phyloP scores from a whole-genome alignment of 352 stramenopile genomes.

The Globisporangium acanthophoron region DNA sequence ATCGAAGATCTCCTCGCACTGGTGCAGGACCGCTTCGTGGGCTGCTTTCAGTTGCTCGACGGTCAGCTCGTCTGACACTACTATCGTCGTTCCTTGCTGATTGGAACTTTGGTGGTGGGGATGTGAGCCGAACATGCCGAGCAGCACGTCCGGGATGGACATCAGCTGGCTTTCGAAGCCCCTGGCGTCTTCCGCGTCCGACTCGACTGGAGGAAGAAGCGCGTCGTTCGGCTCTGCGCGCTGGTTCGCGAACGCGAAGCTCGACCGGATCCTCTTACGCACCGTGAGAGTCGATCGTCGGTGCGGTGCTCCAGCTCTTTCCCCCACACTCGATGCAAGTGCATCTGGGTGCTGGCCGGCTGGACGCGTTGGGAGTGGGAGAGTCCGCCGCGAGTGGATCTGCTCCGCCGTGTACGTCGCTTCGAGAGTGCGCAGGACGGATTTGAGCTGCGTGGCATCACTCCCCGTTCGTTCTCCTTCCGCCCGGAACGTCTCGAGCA shows the following conservation, averaged over 20 bases:
- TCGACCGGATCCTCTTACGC: slow-evolving; percentile 10
- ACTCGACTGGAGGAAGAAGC: neutral
- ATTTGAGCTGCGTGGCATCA: slow-evolving; percentile 22
- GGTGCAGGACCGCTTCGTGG: slow-evolving; percentile 26
- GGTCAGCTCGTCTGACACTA: neutral
- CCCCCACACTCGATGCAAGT: neutral
- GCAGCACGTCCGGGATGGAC: slow-evolving; percentile 44
- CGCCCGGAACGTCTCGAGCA: slow-evolving; percentile 27
- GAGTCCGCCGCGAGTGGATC: slow-evolving; percentile 27
- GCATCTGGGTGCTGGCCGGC: slow-evolving; percentile 8
- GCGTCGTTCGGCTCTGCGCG: neutral
- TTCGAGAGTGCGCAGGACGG: slow-evolving; percentile 43
- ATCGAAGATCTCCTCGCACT: slow-evolving; percentile 57
- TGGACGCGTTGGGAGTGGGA: slow-evolving; percentile 11
- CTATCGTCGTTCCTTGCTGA: slow-evolving; percentile 6
- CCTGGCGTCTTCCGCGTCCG: neutral
- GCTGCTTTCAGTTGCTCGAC: slow-evolving; percentile 15
- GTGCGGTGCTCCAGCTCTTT: neutral
- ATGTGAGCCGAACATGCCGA: slow-evolving; percentile 25
- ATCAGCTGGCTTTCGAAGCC: neutral
- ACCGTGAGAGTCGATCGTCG: slow-evolving; percentile 3
- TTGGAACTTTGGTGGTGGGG: slow-evolving; percentile 13
- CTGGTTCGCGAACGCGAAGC: slow-evolving; percentile 9
- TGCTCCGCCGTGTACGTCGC: slow-evolving; percentile 61
- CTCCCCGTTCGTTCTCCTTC: neutral